Conservation (phyloP, 768 basidiomycete species). For the Ramaria rubella region DNA sequence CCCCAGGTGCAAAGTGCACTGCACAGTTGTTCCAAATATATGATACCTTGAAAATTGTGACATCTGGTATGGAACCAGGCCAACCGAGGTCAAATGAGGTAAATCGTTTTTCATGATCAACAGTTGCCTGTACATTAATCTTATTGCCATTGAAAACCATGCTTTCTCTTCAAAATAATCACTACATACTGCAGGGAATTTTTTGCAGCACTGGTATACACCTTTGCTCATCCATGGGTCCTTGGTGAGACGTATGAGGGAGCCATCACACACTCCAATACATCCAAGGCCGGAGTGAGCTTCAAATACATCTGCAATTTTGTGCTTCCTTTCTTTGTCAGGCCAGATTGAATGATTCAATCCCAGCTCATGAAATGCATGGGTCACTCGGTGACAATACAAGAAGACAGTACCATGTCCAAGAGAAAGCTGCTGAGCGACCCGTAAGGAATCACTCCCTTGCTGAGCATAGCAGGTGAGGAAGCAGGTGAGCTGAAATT, state of each 20-base stretch:
- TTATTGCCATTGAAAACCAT: not conserved
- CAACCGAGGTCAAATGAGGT: constrained; percentile 19
- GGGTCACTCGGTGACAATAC: constrained; percentile 16
- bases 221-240: constrained; percentile 13
- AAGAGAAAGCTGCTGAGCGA: constrained; percentile 16
- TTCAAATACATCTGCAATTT: constrained; percentile 9
- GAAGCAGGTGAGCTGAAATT: constrained; percentile 19
- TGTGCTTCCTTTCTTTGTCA: not conserved
- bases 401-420: constrained; percentile 19
- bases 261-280: constrained; percentile 21
- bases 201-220: constrained; percentile 18
- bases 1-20: constrained; percentile 11
- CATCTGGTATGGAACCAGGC: constrained; percentile 20
- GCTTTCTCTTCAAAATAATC: not conserved
- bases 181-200: constrained; percentile 16
- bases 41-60: too few relatives aligned
- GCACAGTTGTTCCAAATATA: constrained; percentile 15
- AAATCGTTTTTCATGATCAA: constrained; percentile 16
- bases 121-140: constrained; percentile 18
- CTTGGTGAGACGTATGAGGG: constrained; percentile 15
- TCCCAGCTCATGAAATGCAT: constrained; percentile 16
- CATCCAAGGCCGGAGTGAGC: constrained; percentile 19
- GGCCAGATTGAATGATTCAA: constrained; percentile 17
- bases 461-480: constrained; percentile 19
- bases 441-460: constrained; percentile 11